Evolutionary conservation across 257 asterid species (phyloP).

Genomic region (Eucommia ulmoides): DNA sequence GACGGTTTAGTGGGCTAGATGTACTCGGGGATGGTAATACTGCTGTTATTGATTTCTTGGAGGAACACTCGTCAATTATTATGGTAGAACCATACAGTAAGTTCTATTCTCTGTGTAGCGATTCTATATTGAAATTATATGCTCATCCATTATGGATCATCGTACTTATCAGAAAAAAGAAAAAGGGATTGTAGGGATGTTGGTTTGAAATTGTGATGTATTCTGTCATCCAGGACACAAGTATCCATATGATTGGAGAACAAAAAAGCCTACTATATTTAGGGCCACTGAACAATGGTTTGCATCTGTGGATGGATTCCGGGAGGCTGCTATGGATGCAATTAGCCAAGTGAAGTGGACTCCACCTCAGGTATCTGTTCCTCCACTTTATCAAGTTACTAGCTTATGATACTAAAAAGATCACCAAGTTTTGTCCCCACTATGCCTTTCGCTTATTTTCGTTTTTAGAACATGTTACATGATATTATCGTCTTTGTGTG

Average conservation of each 20-base stretch:
- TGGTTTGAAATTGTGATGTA: constrained; percentile 9
- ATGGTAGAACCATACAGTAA: constrained; percentile 95
- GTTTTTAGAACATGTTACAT: no score
- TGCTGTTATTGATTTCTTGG: constrained; percentile 78
- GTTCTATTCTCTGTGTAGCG: constrained; percentile 20
- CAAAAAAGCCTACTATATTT: constrained; percentile 93
- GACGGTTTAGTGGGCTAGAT: constrained; percentile 70
- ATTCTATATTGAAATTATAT: constrained; percentile 4
- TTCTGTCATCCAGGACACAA: constrained; percentile 61
- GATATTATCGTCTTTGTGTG: no score
- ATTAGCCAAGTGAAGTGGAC: constrained; percentile 72
- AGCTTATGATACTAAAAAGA: no score
- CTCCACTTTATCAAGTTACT: no score
- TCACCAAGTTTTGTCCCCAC: no score
- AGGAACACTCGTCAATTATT: constrained; percentile 53
- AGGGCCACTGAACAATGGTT: constrained; percentile 99
- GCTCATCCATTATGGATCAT: no score
- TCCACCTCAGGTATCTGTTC: constrained; percentile 67
- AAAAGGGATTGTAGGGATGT: constrained; percentile 4
- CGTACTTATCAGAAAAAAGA: no score
- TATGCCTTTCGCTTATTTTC: no score
- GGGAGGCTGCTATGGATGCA: constrained; percentile 81
- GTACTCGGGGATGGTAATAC: constrained; percentile 82
- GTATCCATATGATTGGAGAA: constrained; percentile 98
- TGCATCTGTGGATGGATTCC: constrained; percentile 97